Percentiles rank a stretch among this genome's conserved stretches.
These are phyloP conservation scores for Talaromyces trachyspermus DNA, from an alignment of 495 filamentous ascomycete genomes.

Conservation along the genomic window DNA sequence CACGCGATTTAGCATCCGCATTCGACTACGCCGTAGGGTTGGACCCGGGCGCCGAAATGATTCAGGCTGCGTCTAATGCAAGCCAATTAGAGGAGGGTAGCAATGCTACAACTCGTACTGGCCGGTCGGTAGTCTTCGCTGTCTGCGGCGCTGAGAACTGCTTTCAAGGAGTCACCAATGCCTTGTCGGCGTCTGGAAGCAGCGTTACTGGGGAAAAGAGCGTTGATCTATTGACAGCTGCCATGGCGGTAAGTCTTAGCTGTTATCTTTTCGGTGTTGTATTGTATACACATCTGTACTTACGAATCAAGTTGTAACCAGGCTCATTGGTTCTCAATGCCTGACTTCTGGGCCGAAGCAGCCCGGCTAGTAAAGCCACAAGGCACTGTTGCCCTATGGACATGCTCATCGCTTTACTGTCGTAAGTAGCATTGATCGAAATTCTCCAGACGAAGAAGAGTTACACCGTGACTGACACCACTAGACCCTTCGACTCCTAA, in stretches of 20 bases:
- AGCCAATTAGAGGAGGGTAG: conserved; percentile 1
- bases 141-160: conserved; percentile 32
- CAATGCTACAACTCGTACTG: conserved; percentile 18
- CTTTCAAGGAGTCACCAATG: conserved; percentile 11
- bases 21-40: conserved; percentile 38
- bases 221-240: conserved; percentile 44
- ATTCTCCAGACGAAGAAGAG: not conserved
- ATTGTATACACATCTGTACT: not conserved
- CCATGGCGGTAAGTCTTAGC: conserved; percentile 29
- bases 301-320: conserved; percentile 8
- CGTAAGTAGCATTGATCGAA: conserved; percentile 13
- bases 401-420: conserved; percentile 15
- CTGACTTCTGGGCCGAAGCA: conserved; percentile 42
- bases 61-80: conserved; percentile 39
- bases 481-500: conserved; percentile 28
- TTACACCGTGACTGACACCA: not conserved
- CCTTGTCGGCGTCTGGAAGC: not conserved
- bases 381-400: conserved; percentile 50
- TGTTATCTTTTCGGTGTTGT: not conserved
- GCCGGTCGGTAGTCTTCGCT: conserved; percentile 25
- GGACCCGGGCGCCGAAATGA: conserved; percentile 47
- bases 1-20: conserved; percentile 25
- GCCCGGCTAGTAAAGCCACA: conserved; percentile 39
- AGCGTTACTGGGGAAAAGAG: conserved; percentile 12
- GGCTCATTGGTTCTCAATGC: conserved; percentile 54